Percentiles rank a stretch among this genome's conserved stretches.
These are phyloP conservation scores for Erucastrum elatum DNA, from an alignment of 345 rosid species.

Conservation along the genomic window DNA sequence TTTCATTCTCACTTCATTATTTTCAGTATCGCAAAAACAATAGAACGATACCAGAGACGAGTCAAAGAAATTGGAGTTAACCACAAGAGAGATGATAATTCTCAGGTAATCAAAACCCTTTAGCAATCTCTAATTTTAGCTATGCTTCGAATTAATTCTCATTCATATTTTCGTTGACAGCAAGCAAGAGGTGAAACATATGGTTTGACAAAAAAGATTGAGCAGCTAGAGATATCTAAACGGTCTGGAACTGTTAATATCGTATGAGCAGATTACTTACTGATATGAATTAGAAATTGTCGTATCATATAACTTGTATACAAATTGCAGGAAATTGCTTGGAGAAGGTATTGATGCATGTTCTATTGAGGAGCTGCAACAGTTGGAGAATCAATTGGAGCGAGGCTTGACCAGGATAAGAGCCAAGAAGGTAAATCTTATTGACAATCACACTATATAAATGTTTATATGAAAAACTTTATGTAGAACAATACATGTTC, in stretches of 20 bases:
- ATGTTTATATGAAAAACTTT: constrained; percentile 29
- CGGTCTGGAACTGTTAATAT: constrained; percentile 38
- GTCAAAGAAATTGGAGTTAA: constrained; percentile 46
- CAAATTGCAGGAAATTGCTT: constrained; percentile 53
- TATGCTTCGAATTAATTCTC: background rate
- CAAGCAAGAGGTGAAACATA: constrained; percentile 43
- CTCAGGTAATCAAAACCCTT: constrained; percentile 45
- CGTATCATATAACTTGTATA: background rate
- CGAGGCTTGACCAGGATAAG: constrained; percentile 70
- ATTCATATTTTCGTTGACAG: constrained; percentile 36
- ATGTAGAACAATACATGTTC: background rate
- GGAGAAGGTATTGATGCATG: constrained; percentile 72
- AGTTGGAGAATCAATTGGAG: constrained; percentile 72
- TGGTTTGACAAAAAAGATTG: constrained; percentile 59
- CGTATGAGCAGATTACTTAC: background rate
- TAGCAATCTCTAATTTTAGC: background rate
- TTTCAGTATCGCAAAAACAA: constrained; percentile 58
- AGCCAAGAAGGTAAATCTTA: constrained; percentile 67
- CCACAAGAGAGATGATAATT: constrained; percentile 36
- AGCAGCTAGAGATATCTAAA: constrained; percentile 62
- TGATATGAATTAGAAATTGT: background rate
- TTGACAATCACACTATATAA: constrained; percentile 19
- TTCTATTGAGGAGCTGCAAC: constrained; percentile 63
- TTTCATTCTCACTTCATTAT: background rate
- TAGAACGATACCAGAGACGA: constrained; percentile 72